These are phyloP conservation scores for Ceratocystiopsis sp. DNA, from an alignment of 2,329 filamentous ascomycete species.

Conservation along the genomic window DNA sequence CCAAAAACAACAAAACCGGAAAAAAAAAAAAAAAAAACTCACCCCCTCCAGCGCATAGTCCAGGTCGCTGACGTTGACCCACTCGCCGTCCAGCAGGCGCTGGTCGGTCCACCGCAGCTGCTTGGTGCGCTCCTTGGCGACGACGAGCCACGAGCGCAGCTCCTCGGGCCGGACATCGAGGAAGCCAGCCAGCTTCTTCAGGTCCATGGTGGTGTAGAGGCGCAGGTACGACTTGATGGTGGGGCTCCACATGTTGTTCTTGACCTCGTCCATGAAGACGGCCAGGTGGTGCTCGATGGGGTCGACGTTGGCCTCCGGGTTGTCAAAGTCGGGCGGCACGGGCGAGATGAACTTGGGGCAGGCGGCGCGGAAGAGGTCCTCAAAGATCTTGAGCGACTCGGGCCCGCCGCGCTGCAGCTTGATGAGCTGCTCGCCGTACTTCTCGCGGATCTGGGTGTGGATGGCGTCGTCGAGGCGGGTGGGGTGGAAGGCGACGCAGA, in stretches of 20 bases:
- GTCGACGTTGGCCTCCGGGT: conserved; percentile 89
- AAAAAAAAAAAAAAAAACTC: conserved; percentile 25
- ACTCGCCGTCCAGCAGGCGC: conserved; percentile 77
- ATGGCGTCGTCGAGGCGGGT: conserved; percentile 97
- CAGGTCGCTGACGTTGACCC: conserved; percentile 83
- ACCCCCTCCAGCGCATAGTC: conserved; percentile 94
- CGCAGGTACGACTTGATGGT: conserved; percentile 97
- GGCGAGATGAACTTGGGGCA: conserved; percentile 99
- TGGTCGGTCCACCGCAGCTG: conserved; percentile 90
- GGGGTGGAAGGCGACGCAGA: conserved; percentile 95
- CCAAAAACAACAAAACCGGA: not conserved
- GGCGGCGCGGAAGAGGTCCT: conserved; percentile 93
- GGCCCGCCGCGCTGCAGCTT: conserved; percentile 93
- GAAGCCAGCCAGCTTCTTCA: conserved; percentile 96
- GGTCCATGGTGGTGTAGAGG: conserved; percentile 98
- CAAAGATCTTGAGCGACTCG: conserved; percentile 88
- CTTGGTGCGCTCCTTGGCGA: conserved; percentile 97
- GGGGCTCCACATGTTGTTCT: conserved; percentile 96
- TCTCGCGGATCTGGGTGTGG: conserved; percentile 92
- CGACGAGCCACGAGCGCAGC: conserved; percentile 79
- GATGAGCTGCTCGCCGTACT: conserved; percentile 96
- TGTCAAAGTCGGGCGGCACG: conserved; percentile 92
- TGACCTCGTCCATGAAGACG: conserved; percentile 99
- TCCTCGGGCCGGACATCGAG: conserved; percentile 94
- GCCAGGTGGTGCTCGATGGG: conserved; percentile 92